phyloP scores from a whole-genome alignment of 192 early-diverging fungal species.

The Entomortierella parvispora region DNA sequence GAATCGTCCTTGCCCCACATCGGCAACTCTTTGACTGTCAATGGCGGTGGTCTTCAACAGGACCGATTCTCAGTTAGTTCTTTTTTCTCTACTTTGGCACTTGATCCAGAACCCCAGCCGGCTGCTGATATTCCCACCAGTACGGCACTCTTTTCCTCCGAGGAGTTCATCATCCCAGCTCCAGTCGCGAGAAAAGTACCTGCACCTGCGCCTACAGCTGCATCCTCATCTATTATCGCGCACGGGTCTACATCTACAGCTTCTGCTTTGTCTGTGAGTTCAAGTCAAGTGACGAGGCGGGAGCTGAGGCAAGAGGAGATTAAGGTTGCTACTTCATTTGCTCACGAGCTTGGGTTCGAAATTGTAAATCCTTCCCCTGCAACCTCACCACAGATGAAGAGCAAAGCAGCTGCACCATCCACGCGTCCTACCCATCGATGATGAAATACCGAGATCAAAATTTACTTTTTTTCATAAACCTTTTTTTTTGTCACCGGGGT shows the following conservation, averaged over 20 bases:
- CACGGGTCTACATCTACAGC: neutral
- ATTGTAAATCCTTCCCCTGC: constrained; percentile 35
- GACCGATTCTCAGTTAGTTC: constrained; percentile 41
- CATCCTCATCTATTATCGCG: neutral
- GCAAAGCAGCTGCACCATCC: too few relatives aligned
- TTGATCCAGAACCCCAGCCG: constrained; percentile 29
- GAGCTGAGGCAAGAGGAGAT: constrained; percentile 28
- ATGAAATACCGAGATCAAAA: too few relatives aligned
- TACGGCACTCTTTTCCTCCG: constrained; percentile 10
- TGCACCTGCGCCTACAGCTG: neutral
- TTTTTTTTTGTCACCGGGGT: too few relatives aligned
- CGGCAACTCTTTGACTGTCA: constrained; percentile 20
- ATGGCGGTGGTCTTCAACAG: neutral
- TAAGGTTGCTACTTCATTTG: constrained; percentile 26
- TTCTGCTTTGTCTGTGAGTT: neutral
- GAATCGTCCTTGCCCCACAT: constrained; percentile 26
- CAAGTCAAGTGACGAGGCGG: neutral
- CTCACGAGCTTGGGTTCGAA: constrained; percentile 46
- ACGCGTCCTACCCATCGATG: too few relatives aligned
- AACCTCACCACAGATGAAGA: constrained; percentile 1
- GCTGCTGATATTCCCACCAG: neutral
- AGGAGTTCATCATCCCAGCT: constrained; percentile 37
- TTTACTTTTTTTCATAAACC: too few relatives aligned
- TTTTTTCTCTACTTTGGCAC: constrained; percentile 29
- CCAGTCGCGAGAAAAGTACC: constrained; percentile 28